These are phyloP conservation scores for Macrolepiota dolichaula DNA, from an alignment of 768 basidiomycete species.

Conservation along the genomic window DNA sequence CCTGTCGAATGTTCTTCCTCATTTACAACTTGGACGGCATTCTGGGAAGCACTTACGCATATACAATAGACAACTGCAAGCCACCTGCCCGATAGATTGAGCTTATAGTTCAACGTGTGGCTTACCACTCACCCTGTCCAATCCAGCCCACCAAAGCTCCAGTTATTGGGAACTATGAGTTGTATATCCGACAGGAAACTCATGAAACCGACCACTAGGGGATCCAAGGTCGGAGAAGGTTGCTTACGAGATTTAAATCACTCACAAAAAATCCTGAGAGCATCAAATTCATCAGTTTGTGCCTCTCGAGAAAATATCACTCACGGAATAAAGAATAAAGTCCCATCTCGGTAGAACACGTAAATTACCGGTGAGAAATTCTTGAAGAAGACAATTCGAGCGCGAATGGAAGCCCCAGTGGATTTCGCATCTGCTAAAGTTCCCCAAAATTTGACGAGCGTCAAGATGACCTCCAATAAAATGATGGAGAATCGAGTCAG, in stretches of 20 bases:
- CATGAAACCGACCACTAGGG: background rate
- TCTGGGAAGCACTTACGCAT: background rate
- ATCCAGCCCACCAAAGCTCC: background rate
- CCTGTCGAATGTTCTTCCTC: background rate
- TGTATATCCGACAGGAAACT: background rate
- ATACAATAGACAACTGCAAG: background rate
- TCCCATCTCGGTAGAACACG: background rate
- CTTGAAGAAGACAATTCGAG: background rate
- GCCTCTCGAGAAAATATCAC: background rate
- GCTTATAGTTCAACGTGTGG: too few relatives aligned
- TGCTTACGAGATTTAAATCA: background rate
- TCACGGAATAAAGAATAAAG: background rate
- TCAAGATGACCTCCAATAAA: background rate
- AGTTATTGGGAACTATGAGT: background rate
- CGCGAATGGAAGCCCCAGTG: background rate
- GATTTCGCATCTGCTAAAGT: background rate
- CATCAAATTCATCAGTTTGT: background rate
- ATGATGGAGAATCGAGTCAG: background rate
- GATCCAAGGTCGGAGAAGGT: background rate
- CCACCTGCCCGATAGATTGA: background rate
- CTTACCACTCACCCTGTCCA: background rate
- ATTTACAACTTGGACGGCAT: background rate
- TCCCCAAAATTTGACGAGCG: background rate
- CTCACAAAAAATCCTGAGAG: background rate
- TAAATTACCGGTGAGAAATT: background rate